phyloP scores from a whole-genome alignment of 495 filamentous ascomycete genomes.

The Pseudomonodictys pantanalensis region DNA sequence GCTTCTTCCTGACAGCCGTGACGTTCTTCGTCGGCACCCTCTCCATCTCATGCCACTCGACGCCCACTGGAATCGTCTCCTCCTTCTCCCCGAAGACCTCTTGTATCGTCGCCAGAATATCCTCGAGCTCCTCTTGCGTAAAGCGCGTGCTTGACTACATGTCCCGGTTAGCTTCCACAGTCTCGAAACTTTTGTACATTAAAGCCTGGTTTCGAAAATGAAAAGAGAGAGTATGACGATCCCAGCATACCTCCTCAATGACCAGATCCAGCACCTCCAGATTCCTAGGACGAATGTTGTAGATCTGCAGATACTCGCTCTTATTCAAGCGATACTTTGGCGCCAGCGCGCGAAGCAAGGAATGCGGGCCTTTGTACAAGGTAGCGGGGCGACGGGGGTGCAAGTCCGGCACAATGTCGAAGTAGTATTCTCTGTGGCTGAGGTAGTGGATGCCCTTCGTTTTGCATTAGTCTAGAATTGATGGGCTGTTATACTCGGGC shows the following conservation, averaged over 20 bases:
- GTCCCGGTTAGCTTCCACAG: too few relatives aligned
- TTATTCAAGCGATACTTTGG: slow-evolving; percentile 27
- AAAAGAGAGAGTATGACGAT: neutral
- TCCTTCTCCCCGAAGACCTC: slow-evolving; percentile 13
- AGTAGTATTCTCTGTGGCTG: neutral
- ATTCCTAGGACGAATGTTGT: slow-evolving; percentile 21
- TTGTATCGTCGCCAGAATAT: slow-evolving; percentile 10
- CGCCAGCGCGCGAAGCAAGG: slow-evolving; percentile 17
- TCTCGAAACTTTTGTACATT: neutral
- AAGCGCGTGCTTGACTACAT: slow-evolving; percentile 7
- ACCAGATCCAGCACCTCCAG: slow-evolving; percentile 13
- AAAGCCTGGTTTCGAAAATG: neutral
- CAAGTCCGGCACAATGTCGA: neutral
- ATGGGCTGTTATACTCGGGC: neutral
- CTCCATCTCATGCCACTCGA: slow-evolving; percentile 18
- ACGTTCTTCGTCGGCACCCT: slow-evolving; percentile 12
- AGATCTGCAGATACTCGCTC: slow-evolving; percentile 29
- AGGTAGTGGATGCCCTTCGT: slow-evolving; percentile 20
- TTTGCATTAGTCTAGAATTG: neutral
- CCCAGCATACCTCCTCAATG: slow-evolving; percentile 24
- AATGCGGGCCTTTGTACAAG: slow-evolving; percentile 21
- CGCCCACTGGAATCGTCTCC: slow-evolving; percentile 3
- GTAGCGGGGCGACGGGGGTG: slow-evolving; percentile 18
- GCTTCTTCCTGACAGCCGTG: slow-evolving; percentile 15
- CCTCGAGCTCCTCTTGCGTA: neutral